These are phyloP conservation scores for Candida anglica DNA, from an alignment of 805 yeast species.

Conservation along the genomic window DNA sequence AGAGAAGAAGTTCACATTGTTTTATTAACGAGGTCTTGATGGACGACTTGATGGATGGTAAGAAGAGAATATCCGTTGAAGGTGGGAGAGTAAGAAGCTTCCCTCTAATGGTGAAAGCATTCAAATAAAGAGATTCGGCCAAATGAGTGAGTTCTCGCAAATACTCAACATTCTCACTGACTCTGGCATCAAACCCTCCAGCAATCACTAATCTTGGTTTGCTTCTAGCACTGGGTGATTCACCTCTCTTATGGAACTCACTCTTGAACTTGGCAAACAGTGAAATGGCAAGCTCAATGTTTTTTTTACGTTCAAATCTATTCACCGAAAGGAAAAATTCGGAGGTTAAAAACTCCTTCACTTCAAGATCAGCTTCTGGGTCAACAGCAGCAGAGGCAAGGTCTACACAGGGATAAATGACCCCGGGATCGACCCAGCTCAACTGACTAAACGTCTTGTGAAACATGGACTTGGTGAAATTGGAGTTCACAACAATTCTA, in stretches of 20 bases:
- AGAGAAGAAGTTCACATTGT: constrained; percentile 58
- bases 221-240: constrained; percentile 12
- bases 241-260: background rate
- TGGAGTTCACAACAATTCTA: constrained; percentile 79
- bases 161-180: constrained; percentile 71
- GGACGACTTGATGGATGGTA: constrained; percentile 73
- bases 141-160: constrained; percentile 54
- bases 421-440: constrained; percentile 42
- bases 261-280: constrained; percentile 51
- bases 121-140: constrained; percentile 43
- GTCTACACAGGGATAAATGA: constrained; percentile 80
- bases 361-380: constrained; percentile 24
- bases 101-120: constrained; percentile 42
- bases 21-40: constrained; percentile 60
- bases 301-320: constrained; percentile 85
- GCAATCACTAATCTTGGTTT: constrained; percentile 62
- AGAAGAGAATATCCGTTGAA: constrained; percentile 55
- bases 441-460: constrained; percentile 53
- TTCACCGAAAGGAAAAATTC: constrained; percentile 69
- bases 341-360: constrained; percentile 29
- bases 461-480: constrained; percentile 73
- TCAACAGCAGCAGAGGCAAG: constrained; percentile 17
- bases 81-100: constrained; percentile 31
- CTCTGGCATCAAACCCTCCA: constrained; percentile 86
- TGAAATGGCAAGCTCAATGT: constrained; percentile 70